Conservation (phyloP, 2,329 filamentous ascomycete genomes). For the Lachnellula cervina region DNA sequence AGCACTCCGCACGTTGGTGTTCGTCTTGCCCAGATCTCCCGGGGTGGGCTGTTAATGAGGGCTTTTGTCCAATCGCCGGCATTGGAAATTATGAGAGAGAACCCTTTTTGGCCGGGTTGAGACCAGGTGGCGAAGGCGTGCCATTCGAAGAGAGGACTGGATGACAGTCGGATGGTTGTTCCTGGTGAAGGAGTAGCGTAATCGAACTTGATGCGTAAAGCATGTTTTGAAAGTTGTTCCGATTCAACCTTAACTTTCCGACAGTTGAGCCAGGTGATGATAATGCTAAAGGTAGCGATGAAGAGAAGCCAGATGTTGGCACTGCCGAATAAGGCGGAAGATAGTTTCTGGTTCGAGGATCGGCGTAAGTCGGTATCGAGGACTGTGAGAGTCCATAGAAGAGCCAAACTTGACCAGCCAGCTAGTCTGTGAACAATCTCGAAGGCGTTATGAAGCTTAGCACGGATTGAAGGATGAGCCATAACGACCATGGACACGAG, state of each 20-base stretch:
- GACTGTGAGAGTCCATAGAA: conserved; percentile 62
- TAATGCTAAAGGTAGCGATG: conserved; percentile 58
- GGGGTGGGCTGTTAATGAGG: conserved; percentile 58
- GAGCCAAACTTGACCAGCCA: conserved; percentile 59
- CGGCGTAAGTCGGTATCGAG: conserved; percentile 45
- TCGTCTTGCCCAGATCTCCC: conserved; percentile 62
- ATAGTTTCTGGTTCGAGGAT: conserved; percentile 24
- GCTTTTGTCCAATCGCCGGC: conserved; percentile 69
- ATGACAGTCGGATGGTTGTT: conserved; percentile 55
- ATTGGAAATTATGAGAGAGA: conserved; percentile 60
- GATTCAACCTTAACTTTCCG: conserved; percentile 62
- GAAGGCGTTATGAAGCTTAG: conserved; percentile 61
- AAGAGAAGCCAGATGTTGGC: conserved; percentile 65
- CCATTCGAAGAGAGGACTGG: conserved; percentile 62
- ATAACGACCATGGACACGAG: conserved; percentile 55
- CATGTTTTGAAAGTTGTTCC: conserved; percentile 66
- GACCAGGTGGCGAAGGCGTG: conserved; percentile 74
- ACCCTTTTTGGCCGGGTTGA: conserved; percentile 50
- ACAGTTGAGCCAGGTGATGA: conserved; percentile 69
- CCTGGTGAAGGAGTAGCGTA: conserved; percentile 55
- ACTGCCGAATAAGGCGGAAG: conserved; percentile 37
- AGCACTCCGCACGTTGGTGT: conserved; percentile 63
- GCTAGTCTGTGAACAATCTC: conserved; percentile 67
- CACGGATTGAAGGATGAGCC: conserved; percentile 60
- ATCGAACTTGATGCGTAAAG: conserved; percentile 64